These are phyloP conservation scores for Nitzschia putrida DNA, from an alignment of 108 stramenopile genomes.

Conservation along the genomic window DNA sequence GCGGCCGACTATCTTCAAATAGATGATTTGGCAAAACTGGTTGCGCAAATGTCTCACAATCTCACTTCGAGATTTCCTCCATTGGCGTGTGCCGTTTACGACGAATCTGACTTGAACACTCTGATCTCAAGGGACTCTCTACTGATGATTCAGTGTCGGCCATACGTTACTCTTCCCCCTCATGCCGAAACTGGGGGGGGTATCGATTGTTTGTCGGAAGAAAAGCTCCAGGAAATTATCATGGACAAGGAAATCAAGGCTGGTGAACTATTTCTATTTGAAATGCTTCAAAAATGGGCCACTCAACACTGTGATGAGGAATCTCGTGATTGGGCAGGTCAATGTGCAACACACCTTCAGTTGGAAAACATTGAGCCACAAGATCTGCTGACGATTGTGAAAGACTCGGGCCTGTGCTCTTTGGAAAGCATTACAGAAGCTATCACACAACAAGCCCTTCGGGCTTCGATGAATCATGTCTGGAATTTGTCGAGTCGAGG, in stretches of 20 bases:
- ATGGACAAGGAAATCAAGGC: constrained; percentile 54
- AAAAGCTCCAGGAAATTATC: constrained; percentile 42
- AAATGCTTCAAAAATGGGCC: constrained; percentile 57
- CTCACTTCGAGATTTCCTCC: constrained; percentile 48
- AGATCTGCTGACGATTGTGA: constrained; percentile 45
- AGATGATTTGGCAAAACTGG: constrained; percentile 36
- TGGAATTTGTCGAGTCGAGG: constrained; percentile 34
- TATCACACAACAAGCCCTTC: constrained; percentile 40
- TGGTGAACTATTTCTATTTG: constrained; percentile 66
- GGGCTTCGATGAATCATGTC: constrained; percentile 43
- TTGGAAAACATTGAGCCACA: constrained; percentile 59
- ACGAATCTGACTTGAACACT: constrained; percentile 44
- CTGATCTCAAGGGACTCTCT: constrained; percentile 22
- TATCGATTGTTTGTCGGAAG: constrained; percentile 51
- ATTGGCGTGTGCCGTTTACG: constrained; percentile 67
- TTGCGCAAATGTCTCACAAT: constrained; percentile 41
- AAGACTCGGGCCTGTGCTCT: constrained; percentile 46
- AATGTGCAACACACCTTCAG: constrained; percentile 38
- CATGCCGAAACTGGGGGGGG: constrained; percentile 53
- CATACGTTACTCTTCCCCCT: constrained; percentile 44
- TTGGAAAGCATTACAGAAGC: constrained; percentile 40
- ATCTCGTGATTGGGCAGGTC: constrained; percentile 23
- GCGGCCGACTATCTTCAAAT: constrained; percentile 55
- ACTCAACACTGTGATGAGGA: constrained; percentile 19
- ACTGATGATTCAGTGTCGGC: constrained; percentile 43